These are phyloP conservation scores for Penicillium turbatum DNA, from an alignment of 495 filamentous ascomycete species.

Conservation along the genomic window DNA sequence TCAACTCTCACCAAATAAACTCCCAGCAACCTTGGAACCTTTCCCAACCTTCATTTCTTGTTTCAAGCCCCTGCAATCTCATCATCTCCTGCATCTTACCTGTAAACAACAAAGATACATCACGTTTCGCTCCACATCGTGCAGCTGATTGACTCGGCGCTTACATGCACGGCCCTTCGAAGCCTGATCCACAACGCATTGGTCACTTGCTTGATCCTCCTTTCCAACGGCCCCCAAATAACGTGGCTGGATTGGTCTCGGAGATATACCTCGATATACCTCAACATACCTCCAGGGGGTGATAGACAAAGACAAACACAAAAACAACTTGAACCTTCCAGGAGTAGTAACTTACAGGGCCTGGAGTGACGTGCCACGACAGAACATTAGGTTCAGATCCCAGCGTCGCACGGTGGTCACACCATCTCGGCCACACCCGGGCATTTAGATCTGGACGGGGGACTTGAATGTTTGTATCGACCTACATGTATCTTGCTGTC, in stretches of 20 bases:
- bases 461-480: slow-evolving; percentile 7
- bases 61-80: background rate
- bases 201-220: slow-evolving; percentile 6
- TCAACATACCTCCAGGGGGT: too few species aligned
- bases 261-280: slow-evolving; percentile 1
- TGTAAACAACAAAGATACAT: background rate
- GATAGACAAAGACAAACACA: too few species aligned
- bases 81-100: background rate
- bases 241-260: slow-evolving; percentile 12
- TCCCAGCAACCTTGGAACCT: too few species aligned
- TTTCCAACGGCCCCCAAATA: slow-evolving; percentile 11
- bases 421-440: slow-evolving; percentile 13
- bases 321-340: too few species aligned
- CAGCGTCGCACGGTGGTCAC: slow-evolving; percentile 18
- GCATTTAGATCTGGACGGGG: slow-evolving; percentile 25
- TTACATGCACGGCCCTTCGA: slow-evolving; percentile 1
- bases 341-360: too few species aligned
- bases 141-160: background rate
- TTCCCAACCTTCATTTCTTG: too few species aligned
- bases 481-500: too few species aligned
- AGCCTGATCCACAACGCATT: background rate
- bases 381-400: slow-evolving; percentile 11
- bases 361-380: background rate
- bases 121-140: background rate
- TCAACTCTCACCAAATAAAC: too few species aligned